Evolutionary conservation across 176 grass and related monocot genomes (phyloP).

Genomic region (Paspalum notatum): DNA sequence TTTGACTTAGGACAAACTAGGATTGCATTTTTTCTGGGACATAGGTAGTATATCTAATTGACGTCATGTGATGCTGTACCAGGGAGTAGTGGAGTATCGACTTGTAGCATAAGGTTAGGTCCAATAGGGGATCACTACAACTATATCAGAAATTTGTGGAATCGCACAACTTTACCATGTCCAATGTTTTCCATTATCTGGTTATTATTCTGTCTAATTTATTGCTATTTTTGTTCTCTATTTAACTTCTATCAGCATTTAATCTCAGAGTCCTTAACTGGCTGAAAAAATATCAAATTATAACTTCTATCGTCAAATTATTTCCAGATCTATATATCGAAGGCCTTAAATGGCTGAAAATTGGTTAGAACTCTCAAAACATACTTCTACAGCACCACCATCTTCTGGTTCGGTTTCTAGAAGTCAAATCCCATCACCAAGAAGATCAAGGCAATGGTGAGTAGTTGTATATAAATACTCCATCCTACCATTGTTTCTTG

Average conservation of each 20-base stretch:
- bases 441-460: slow-evolving; percentile 47
- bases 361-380: slow-evolving; percentile 43
- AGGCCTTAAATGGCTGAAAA: slow-evolving; percentile 45
- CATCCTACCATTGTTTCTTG: not conserved
- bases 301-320: not conserved
- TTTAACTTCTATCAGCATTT: slow-evolving; percentile 25
- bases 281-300: too few relatives aligned
- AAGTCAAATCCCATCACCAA: slow-evolving; percentile 15
- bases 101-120: slow-evolving; percentile 5
- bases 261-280: not conserved
- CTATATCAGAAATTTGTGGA: slow-evolving; percentile 4
- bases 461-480: not conserved
- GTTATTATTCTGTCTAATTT: slow-evolving; percentile 3
- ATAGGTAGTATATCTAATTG: not conserved
- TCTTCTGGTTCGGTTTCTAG: slow-evolving; percentile 34
- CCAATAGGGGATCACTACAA: not conserved
- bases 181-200: slow-evolving; percentile 1
- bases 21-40: too few relatives aligned
- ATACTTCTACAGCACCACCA: slow-evolving; percentile 28
- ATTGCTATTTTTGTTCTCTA: not conserved
- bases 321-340: slow-evolving; percentile 32
- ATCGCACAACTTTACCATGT: not conserved
- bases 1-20: too few relatives aligned
- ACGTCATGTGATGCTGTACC: slow-evolving; percentile 8
- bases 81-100: not conserved